Percentiles rank a stretch among this genome's conserved stretches.
Conservation (phyloP, 2,329 filamentous ascomycete species). For the Pseudogymnoascus sp. region DNA sequence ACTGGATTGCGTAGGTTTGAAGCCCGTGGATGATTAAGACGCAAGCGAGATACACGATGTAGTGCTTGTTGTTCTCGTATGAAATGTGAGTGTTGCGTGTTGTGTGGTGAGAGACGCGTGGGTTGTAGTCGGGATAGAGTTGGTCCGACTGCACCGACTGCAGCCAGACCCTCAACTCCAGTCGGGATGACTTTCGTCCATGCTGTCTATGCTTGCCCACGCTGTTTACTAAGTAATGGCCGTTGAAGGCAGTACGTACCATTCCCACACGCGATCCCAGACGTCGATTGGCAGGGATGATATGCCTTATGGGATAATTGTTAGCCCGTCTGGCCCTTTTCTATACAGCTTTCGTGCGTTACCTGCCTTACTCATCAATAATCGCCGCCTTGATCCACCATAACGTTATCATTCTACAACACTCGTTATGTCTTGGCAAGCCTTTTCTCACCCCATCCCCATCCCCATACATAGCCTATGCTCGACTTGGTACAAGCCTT, state of each 20-base stretch:
- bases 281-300: background rate
- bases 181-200: background rate
- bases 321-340: background rate
- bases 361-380: background rate
- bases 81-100: background rate
- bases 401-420: background rate
- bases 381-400: background rate
- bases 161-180: background rate
- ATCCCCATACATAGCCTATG: background rate
- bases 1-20: background rate
- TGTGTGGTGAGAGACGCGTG: background rate
- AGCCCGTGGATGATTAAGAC: background rate
- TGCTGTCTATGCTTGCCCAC: background rate
- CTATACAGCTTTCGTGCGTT: background rate
- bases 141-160: conserved; percentile 1
- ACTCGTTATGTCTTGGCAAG: background rate
- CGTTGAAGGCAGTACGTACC: background rate
- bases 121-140: background rate
- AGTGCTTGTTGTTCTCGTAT: background rate
- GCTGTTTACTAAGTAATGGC: background rate
- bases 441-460: background rate
- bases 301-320: background rate
- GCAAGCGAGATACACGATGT: background rate
- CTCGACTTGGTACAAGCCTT: background rate
- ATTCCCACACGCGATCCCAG: background rate